Evolutionary conservation across 768 basidiomycete genomes (phyloP).

Genomic region (Russula abietina): DNA sequence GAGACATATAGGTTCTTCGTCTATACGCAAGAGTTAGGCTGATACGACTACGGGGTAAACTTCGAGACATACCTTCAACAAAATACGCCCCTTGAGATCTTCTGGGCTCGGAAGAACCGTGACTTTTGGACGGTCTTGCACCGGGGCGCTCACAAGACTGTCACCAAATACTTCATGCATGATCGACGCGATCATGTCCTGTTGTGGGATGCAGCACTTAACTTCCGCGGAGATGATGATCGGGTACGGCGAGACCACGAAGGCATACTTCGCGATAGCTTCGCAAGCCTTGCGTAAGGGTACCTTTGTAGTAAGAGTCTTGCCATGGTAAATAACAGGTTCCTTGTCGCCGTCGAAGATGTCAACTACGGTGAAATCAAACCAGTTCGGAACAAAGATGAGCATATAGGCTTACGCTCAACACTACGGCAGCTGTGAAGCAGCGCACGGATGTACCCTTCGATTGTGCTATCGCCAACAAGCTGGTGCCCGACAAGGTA

Average conservation of each 20-base stretch:
- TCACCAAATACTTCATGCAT: slow-evolving; percentile 60
- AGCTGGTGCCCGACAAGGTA: slow-evolving; percentile 85
- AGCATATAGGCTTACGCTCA: slow-evolving; percentile 54
- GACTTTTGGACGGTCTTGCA: slow-evolving; percentile 46
- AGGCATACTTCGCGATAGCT: slow-evolving; percentile 85
- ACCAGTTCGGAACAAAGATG: neutral
- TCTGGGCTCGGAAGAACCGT: slow-evolving; percentile 76
- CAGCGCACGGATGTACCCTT: slow-evolving; percentile 88
- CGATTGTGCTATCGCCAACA: slow-evolving; percentile 82
- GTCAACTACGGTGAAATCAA: slow-evolving; percentile 55
- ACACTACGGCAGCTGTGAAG: slow-evolving; percentile 90
- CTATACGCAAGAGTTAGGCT: slow-evolving; percentile 32
- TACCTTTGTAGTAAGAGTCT: slow-evolving; percentile 81
- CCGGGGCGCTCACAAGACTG: slow-evolving; percentile 42
- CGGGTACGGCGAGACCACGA: slow-evolving; percentile 85
- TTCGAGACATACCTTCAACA: slow-evolving; percentile 62
- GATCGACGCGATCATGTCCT: slow-evolving; percentile 71
- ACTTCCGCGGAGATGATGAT: slow-evolving; percentile 91
- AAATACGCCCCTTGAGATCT: slow-evolving; percentile 65
- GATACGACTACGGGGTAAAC: neutral
- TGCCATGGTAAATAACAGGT: slow-evolving; percentile 85
- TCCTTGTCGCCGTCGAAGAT: slow-evolving; percentile 83
- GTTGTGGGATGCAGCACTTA: slow-evolving; percentile 74
- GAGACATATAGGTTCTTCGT: slow-evolving; percentile 71
- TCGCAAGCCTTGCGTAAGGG: slow-evolving; percentile 72